Base-by-base conservation (phyloP, 176 grass and related monocot genomes). In the Bonia amplexicaulis region DNA sequence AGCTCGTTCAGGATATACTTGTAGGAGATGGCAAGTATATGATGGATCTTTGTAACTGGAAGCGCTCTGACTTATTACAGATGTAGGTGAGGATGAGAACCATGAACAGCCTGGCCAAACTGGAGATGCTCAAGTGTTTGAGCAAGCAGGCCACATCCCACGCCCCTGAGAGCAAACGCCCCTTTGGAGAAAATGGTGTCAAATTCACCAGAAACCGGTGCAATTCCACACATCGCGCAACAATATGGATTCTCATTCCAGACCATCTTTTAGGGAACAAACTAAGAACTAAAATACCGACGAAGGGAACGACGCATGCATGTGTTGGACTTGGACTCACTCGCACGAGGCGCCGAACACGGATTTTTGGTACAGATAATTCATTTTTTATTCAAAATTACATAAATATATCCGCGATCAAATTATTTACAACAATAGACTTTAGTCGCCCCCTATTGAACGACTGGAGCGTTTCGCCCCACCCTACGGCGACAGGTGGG, bases 101-200 rank as follows among this genome's bases (percentile, higher is more conserved):
- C 52, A 85, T 74, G 64, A 92, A 53, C 19, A 97, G 66, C 78
- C 63, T 93, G 58, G 58, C 31, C 0, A 97, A 6, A 61, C 80
- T 97, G 8, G 76, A 81, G 54, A 87, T 4, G 66, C 91, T 94
- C 13, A 90, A 3, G 82, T 97, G 73, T 79, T 93, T 85, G 26
- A 97, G 33, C 79, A 92, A 93, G 94, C 91, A 93, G 22, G 6
- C 46, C 48, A 86, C 67, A 55, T 97, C 91, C 89, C 89, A 93
- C 17, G 76, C 85, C 74, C 94, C 91, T 1, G 89, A 78, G 89
- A 78, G 37, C 94, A 97, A 54, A 94, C 77, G 19, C 52, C 71
- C 29, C 91, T 92, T 44, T 9, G 7, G 16, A 54, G 51, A 35
- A 35, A 22, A 7, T 53, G 27, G 7, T 33, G 16, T 74, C 26